phyloP scores from a whole-genome alignment of 2,329 filamentous ascomycete genomes.

The Didymella keratinophila region DNA sequence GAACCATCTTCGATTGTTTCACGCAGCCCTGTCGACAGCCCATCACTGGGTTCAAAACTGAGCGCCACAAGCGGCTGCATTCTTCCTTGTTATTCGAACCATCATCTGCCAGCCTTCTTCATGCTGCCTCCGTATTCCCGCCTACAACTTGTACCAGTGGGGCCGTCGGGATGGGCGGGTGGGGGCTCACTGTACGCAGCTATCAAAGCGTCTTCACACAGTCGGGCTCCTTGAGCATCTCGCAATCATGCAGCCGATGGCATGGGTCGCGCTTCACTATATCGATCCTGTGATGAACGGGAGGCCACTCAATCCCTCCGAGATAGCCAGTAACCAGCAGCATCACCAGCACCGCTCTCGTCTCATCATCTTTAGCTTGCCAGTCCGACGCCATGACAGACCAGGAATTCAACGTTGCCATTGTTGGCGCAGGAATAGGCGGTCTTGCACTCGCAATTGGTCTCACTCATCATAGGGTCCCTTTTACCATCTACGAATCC shows the following conservation, averaged over 20 bases:
- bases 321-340: not conserved
- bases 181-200: slow-evolving; percentile 3
- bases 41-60: not conserved
- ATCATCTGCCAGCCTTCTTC: not conserved
- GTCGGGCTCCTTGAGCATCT: not conserved
- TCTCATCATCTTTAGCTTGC: not conserved
- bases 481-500: slow-evolving; percentile 37
- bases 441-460: slow-evolving; percentile 36
- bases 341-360: not conserved
- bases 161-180: slow-evolving; percentile 6
- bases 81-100: not conserved
- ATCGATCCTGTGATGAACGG: not conserved
- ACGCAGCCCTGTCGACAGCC: not conserved
- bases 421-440: slow-evolving; percentile 34
- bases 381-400: slow-evolving; percentile 2
- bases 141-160: not conserved
- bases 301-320: not conserved
- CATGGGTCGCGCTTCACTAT: not conserved
- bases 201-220: not conserved
- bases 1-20: not conserved
- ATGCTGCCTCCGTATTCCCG: not conserved
- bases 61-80: not conserved
- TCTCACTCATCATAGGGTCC: slow-evolving; percentile 27
- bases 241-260: slow-evolving; percentile 7
- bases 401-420: slow-evolving; percentile 12